These are phyloP conservation scores for Lentinus brumalis DNA, from an alignment of 768 basidiomycete genomes.

Conservation along the genomic window DNA sequence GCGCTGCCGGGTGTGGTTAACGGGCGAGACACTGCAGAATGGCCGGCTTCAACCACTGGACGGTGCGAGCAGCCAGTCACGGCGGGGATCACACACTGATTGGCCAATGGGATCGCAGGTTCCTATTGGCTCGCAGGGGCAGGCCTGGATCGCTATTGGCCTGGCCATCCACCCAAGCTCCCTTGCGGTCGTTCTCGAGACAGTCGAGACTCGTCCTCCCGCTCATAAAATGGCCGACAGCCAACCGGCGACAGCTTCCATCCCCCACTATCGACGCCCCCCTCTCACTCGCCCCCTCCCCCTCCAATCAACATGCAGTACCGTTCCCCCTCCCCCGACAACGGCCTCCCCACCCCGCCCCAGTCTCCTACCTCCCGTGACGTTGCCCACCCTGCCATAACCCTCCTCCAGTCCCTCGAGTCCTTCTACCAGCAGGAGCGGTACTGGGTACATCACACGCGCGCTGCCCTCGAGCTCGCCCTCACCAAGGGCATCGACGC, in stretches of 20 bases:
- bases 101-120: conserved; percentile 17
- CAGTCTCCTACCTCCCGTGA: conserved; percentile 30
- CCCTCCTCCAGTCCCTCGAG: conserved; percentile 64
- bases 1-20: not conserved
- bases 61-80: conserved; percentile 10
- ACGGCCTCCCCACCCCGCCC: conserved; percentile 33
- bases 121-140: conserved; percentile 27
- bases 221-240: conserved; percentile 23
- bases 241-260: conserved; percentile 18
- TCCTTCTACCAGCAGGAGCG: conserved; percentile 71
- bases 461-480: conserved; percentile 58
- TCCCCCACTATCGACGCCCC: conserved; percentile 31
- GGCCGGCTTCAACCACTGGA: not conserved
- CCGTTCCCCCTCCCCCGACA: conserved; percentile 24
- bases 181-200: conserved; percentile 25
- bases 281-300: conserved; percentile 3
- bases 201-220: conserved; percentile 28
- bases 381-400: conserved; percentile 41
- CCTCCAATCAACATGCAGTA: conserved; percentile 22
- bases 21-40: not conserved
- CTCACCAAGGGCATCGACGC: conserved; percentile 36
- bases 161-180: conserved; percentile 26
- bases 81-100: conserved; percentile 14
- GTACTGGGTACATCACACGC: conserved; percentile 70
- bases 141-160: conserved; percentile 28